Evolutionary conservation across 306 rosid species (phyloP), one percentile per base, ranked within the genome.

Genomic region (Albizia julibrissin): DNA sequence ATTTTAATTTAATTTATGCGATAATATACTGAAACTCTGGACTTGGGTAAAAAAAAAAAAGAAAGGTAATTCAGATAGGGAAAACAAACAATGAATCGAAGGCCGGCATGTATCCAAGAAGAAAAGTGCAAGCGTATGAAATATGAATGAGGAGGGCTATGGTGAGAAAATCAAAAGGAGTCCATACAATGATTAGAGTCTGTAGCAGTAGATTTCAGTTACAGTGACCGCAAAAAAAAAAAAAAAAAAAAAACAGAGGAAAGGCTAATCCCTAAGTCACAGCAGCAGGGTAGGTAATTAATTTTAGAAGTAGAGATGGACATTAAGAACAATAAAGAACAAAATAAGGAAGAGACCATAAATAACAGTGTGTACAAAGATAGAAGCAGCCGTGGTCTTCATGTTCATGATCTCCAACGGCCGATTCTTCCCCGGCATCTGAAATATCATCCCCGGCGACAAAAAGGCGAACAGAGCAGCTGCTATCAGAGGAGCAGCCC

Each of bases 401-500:
- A 92, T 91, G 92, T 81, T 90, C 98, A 95, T 89, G 6, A 95
- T 87, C 76, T 88, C 89, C 1, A 95, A 75, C 0, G 97, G 98
- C 1, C 80, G 34, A 70, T 87, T 86, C 84, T 88, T 92, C 1
- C 97, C 98, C 0, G 99, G 97, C 92, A 95, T 85, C 76, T 95
- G 98, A 83, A 95, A 91, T 43, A 95, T 72, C 90, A 91, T 67
- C 75, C 98, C 99, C 6, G 98, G 99, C 2, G 89, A 84, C 79
- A 95, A 69, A 71, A 93, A 88, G 50, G 98, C 95, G 62, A 95
- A 93, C 69, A 93, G 78, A 26, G 93, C 91, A 0, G 97, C 84
- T 2, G 98, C 98, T 50, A 93, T 95, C 31, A 95, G 88, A 0
- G 94, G 97, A 84, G 91, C 89, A 27, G 93, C 99, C 94, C 93